A percentile compares a stretch with the other conserved stretches of the same genome.
These are phyloP conservation scores for Fusarium pininemorale DNA, from an alignment of 2,329 filamentous ascomycete species.

Conservation along the genomic window DNA sequence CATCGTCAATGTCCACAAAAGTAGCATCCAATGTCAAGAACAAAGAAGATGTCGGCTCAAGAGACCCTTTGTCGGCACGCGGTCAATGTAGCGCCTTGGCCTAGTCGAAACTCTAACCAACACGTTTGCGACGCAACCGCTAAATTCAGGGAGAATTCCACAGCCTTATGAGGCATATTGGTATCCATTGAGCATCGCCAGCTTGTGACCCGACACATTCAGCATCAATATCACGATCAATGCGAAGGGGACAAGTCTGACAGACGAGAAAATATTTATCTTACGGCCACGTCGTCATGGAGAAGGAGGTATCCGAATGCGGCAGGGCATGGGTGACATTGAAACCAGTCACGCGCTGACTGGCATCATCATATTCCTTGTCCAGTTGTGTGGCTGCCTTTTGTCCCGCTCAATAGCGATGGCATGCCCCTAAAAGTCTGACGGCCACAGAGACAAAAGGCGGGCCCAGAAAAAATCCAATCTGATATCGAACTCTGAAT, in stretches of 20 bases:
- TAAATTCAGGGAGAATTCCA: slow-evolving; percentile 5
- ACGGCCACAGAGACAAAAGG: slow-evolving; percentile 25
- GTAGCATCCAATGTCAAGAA: slow-evolving; percentile 3
- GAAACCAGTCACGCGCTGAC: slow-evolving; percentile 40
- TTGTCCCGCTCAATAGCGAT: slow-evolving; percentile 22
- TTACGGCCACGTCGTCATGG: slow-evolving; percentile 36
- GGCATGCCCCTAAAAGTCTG: slow-evolving; percentile 34
- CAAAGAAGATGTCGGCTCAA: not conserved
- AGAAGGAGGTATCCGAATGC: slow-evolving; percentile 28
- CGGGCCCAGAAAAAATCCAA: slow-evolving; percentile 41
- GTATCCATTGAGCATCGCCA: not conserved
- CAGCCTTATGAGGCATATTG: slow-evolving; percentile 26
- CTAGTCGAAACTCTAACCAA: not conserved
- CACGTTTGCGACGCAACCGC: not conserved
- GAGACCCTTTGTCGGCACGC: not conserved
- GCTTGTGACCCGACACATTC: not conserved
- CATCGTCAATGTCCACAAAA: slow-evolving; percentile 25
- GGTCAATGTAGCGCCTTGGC: not conserved
- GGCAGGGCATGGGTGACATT: slow-evolving; percentile 37
- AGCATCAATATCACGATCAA: not conserved
- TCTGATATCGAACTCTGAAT: slow-evolving; percentile 49
- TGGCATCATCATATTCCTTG: slow-evolving; percentile 33
- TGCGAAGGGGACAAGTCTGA: not conserved
- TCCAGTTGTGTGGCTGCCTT: slow-evolving; percentile 36
- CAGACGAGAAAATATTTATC: not conserved